Conservation (phyloP, 2,329 filamentous ascomycete genomes). For the Zymoseptoria ardabiliae region DNA sequence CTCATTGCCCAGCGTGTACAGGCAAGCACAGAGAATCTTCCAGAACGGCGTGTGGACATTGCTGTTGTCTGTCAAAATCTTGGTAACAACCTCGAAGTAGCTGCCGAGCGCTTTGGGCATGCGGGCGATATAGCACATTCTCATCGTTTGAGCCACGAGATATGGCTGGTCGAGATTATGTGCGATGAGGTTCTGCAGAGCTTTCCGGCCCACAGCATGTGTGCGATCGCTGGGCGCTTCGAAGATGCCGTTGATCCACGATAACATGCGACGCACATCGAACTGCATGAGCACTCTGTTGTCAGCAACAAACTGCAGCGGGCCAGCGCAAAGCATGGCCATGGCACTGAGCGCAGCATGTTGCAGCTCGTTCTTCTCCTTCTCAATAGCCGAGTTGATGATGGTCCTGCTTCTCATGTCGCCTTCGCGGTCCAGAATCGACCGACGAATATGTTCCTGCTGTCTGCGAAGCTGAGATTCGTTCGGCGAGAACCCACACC, state of each 20-base stretch:
- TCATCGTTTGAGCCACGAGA: conserved; percentile 80
- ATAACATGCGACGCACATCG: conserved; percentile 83
- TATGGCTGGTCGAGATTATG: conserved; percentile 85
- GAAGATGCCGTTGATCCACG: conserved; percentile 94
- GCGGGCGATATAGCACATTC: conserved; percentile 76
- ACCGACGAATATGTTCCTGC: conserved; percentile 81
- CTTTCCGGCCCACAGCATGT: conserved; percentile 80
- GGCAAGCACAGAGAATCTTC: conserved; percentile 78
- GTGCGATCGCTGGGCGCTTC: conserved; percentile 84
- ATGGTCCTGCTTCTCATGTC: conserved; percentile 67
- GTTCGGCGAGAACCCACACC: conserved; percentile 95
- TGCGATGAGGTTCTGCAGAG: conserved; percentile 79
- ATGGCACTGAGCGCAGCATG: conserved; percentile 90
- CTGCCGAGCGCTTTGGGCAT: conserved; percentile 76
- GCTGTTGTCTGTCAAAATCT: conserved; percentile 74
- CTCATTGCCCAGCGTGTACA: conserved; percentile 90
- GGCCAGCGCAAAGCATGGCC: conserved; percentile 78
- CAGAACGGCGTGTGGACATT: conserved; percentile 81
- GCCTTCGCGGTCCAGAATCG: conserved; percentile 69
- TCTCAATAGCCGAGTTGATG: conserved; percentile 85
- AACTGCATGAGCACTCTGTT: conserved; percentile 84
- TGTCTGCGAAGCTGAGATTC: conserved; percentile 71
- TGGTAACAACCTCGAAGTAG: conserved; percentile 87
- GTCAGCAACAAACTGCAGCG: conserved; percentile 80
- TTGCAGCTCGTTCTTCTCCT: conserved; percentile 87